Evolutionary conservation across 345 rosid species (phyloP).

Genomic region (Aquilaria malaccensis): DNA sequence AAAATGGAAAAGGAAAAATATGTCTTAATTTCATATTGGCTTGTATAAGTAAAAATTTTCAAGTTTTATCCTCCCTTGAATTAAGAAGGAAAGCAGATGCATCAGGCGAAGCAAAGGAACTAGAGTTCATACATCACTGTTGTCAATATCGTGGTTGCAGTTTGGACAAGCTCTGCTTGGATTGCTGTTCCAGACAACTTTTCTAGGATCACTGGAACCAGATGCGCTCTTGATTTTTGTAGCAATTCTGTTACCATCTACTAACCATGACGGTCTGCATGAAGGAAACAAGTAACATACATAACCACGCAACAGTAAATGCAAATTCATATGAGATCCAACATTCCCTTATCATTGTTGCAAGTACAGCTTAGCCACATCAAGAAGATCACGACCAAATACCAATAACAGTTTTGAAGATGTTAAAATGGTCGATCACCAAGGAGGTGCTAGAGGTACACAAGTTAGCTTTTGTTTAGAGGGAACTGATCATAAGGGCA

Average conservation of each 20-base stretch:
- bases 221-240: slow-evolving; percentile 88
- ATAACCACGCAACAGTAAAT: too few relatives aligned
- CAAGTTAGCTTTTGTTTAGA: too few relatives aligned
- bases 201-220: slow-evolving; percentile 29
- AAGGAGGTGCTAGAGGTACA: too few relatives aligned
- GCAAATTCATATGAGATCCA: too few relatives aligned
- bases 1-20: too few relatives aligned
- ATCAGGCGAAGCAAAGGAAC: neutral
- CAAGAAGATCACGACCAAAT: too few relatives aligned
- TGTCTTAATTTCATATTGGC: neutral
- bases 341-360: too few relatives aligned
- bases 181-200: slow-evolving; percentile 68
- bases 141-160: slow-evolving; percentile 71
- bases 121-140: slow-evolving; percentile 60
- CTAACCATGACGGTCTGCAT: slow-evolving; percentile 78
- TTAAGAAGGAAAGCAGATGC: neutral
- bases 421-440: too few relatives aligned
- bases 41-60: neutral
- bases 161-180: slow-evolving; percentile 81
- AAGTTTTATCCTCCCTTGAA: neutral
- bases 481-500: too few relatives aligned
- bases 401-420: too few relatives aligned
- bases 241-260: slow-evolving; percentile 74
- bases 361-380: too few relatives aligned
- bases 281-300: slow-evolving; percentile 1